Evolutionary conservation across 768 basidiomycete genomes (phyloP), one percentile per base, ranked within the genome.

Genomic region (Steccherinum ochraceum): DNA sequence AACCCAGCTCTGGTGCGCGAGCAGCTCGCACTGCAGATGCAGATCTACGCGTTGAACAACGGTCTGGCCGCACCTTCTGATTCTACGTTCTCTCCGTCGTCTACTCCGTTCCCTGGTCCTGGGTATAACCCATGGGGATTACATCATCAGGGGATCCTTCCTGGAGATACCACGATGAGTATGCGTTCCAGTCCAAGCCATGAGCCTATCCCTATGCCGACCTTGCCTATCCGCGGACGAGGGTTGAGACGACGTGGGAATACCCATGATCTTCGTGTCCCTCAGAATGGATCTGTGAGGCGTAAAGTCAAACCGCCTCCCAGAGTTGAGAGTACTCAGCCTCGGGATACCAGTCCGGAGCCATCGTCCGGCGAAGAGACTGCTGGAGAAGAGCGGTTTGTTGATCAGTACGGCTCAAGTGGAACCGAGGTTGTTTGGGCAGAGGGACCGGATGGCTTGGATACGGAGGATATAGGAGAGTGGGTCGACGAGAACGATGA

Each of bases 281-380:
- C 16, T 35, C 30, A 35, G 30, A 35, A 7, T 18, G 64, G 69
- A 11, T n/a, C n/a, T n/a, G 21, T 44, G 25, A 47, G 49, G 21
- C 52, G 56, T 30, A 65, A 72, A 47, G 67, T 82, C 27, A 81
- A 81, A 60, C 84, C 82, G 1, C 88, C 88, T 1, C 86, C 85
- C 10, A 74, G 88, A 12, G 88, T 90, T 16, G 84, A 89, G 58
- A 89, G 86, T 58, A 91, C 88, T 0, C 86, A 89, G 58, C 87
- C 88, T 5, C 70, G 87, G 40, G 88, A 90, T 56, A 89, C 87
- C 11, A 88, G 83, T 55, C 87, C 86, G 0, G 88, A 89, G 68
- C 76, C 79, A 42, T 84, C 82, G 10, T 82, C 83, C 16, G 86
- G 86, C 1, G 88, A 90, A 62, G 86, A 88, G 65, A 89, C 84